These are phyloP conservation scores for Coemansia sp. DNA, from an alignment of 192 early-diverging fungal genomes.

Conservation along the genomic window DNA sequence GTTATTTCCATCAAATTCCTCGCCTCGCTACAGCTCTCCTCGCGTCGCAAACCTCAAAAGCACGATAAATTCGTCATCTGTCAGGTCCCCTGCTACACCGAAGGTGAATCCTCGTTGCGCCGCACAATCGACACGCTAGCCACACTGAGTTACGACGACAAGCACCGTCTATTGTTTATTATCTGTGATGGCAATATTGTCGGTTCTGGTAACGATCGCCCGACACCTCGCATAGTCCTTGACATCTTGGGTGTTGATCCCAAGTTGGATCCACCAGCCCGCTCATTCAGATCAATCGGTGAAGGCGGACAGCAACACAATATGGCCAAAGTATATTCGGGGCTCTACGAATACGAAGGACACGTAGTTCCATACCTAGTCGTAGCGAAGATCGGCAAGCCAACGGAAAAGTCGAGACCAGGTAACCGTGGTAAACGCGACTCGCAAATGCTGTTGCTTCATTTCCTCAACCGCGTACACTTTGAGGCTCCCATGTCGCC, in stretches of 20 bases:
- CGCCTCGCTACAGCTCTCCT: constrained; percentile 86
- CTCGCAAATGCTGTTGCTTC: constrained; percentile 97
- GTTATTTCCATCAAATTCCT: constrained; percentile 95
- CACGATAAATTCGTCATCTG: constrained; percentile 91
- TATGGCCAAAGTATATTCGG: constrained; percentile 97
- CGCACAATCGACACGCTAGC: constrained; percentile 94
- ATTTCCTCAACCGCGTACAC: constrained; percentile 95
- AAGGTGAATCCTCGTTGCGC: constrained; percentile 90
- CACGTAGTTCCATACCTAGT: constrained; percentile 95
- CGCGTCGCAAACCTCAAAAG: constrained; percentile 76
- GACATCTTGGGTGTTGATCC: constrained; percentile 94
- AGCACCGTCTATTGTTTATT: constrained; percentile 94
- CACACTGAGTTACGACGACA: constrained; percentile 91
- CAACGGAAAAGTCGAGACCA: constrained; percentile 80
- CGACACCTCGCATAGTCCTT: constrained; percentile 95
- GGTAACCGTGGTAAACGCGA: constrained; percentile 99
- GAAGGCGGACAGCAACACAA: constrained; percentile 93
- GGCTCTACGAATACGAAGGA: constrained; percentile 91
- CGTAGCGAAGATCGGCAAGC: constrained; percentile 90
- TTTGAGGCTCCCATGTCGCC: constrained; percentile 93
- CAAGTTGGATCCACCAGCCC: constrained; percentile 79
- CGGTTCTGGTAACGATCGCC: constrained; percentile 94
- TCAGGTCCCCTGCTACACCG: constrained; percentile 98
- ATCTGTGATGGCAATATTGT: constrained; percentile 97
- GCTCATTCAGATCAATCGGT: constrained; percentile 84